Base-by-base conservation (phyloP, 768 basidiomycete genomes). In the Leccinum ochraceum region DNA sequence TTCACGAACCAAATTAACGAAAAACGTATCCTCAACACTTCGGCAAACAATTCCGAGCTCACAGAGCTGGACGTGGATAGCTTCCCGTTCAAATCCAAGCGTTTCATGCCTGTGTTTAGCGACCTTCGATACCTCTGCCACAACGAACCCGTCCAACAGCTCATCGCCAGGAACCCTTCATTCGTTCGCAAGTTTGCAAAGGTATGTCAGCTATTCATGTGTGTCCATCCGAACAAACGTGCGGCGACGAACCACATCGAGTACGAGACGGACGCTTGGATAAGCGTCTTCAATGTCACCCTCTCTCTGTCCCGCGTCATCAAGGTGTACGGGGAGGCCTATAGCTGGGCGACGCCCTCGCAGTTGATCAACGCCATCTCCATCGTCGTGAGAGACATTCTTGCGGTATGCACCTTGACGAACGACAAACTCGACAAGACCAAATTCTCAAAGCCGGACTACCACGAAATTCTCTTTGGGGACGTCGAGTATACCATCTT, bases 221-320 rank as follows among this genome's bases (percentile, higher is more conserved):
- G 92, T 64, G 83, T 98, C 69, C 95, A 96, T 69, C 89, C 95
- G 2, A 94, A 95, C 74, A 87, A 88, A 66, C 85, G 96, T 17
- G 93, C 90, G 20, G 85, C 81, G 6, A 82, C 84, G 30, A 88
- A 79, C 55, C 97, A 98, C 66, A 86, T 99, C 67, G 96, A 98
- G 74, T 99, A 92, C 76, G 97, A 99, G 77, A 90, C 90, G 32
- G 97, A 99, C 65, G 89, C 90, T 20, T 97, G 95, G 96, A 93
- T 97, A 63, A 92, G 89, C 67, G 93, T 97, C 14, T 98, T 98
- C 76, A 95, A 95, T 66, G 90, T 98, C 24, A 95, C 94, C 6
- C 83, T 96, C 10, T 95, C 93, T 36, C 77, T 99, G 26, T 90
- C 91, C 6, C 87, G 94, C 49, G 86, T 94, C 44, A 92, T 93